Conservation (phyloP, 352 stramenopile species). For the Globisporangium paroecandrum region DNA sequence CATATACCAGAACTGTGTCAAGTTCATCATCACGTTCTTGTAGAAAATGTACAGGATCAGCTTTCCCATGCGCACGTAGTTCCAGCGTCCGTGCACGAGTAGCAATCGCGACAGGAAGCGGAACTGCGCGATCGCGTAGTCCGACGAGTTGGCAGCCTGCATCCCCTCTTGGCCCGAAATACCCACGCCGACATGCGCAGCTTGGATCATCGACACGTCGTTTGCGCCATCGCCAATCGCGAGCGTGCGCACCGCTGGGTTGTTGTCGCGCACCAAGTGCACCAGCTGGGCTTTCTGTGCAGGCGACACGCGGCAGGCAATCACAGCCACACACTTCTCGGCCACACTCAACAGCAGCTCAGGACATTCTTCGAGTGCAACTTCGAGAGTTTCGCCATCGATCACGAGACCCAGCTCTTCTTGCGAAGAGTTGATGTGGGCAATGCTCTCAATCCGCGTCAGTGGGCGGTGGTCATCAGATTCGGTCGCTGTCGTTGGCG, state of each 20-base stretch:
- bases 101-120: slow-evolving; percentile 88
- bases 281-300: slow-evolving; percentile 94
- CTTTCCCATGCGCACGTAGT: slow-evolving; percentile 93
- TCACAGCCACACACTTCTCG: slow-evolving; percentile 86
- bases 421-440: slow-evolving; percentile 32
- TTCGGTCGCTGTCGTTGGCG: slow-evolving; percentile 8
- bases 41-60: slow-evolving; percentile 94
- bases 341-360: slow-evolving; percentile 72
- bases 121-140: slow-evolving; percentile 96
- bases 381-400: slow-evolving; percentile 77
- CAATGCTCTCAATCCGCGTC: slow-evolving; percentile 70
- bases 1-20: slow-evolving; percentile 95
- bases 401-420: slow-evolving; percentile 70
- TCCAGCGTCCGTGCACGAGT: slow-evolving; percentile 92
- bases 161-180: slow-evolving; percentile 93
- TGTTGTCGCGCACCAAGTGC: slow-evolving; percentile 87
- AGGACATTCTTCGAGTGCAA: slow-evolving; percentile 72
- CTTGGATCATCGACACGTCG: slow-evolving; percentile 96
- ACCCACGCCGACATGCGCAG: slow-evolving; percentile 89
- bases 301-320: slow-evolving; percentile 92
- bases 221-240: slow-evolving; percentile 95
- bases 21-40: slow-evolving; percentile 95
- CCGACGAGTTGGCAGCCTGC: slow-evolving; percentile 92
- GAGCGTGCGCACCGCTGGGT: slow-evolving; percentile 77
- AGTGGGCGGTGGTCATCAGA: slow-evolving; percentile 29